These are phyloP conservation scores for Apiospora phragmitis DNA, from an alignment of 2,329 filamentous ascomycete species.

Conservation along the genomic window DNA sequence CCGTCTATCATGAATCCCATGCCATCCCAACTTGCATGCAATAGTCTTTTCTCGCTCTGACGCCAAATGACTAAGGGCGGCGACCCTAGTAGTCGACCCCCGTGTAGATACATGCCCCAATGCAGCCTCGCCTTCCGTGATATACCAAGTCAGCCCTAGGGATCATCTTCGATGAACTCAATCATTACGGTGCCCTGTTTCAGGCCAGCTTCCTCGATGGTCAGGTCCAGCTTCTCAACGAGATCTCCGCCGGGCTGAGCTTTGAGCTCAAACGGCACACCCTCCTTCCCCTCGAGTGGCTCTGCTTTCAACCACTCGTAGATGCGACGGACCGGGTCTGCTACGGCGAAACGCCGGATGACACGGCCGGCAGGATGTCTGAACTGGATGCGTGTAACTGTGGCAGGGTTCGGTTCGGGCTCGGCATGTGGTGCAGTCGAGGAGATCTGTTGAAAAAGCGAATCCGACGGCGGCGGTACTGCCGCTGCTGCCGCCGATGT, in stretches of 20 bases:
- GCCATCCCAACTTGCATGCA: not conserved
- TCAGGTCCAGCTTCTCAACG: constrained; percentile 71
- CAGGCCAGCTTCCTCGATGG: constrained; percentile 78
- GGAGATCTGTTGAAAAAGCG: constrained; percentile 70
- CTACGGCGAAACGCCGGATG: constrained; percentile 78
- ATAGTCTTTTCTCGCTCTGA: not conserved
- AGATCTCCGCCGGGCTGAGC: constrained; percentile 79
- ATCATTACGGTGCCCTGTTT: constrained; percentile 97
- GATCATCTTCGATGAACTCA: constrained; percentile 70
- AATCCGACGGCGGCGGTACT: constrained; percentile 24
- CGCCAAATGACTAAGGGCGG: not conserved
- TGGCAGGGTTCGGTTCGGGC: constrained; percentile 68
- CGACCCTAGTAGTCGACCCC: not conserved
- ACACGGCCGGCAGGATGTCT: constrained; percentile 80
- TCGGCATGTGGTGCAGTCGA: constrained; percentile 74
- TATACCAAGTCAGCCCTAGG: not conserved
- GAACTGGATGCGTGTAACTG: constrained; percentile 89
- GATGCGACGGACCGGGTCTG: constrained; percentile 77
- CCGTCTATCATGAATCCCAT: not conserved
- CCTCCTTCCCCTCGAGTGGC: constrained; percentile 77
- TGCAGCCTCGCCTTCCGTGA: not conserved
- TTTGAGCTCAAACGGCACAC: constrained; percentile 82
- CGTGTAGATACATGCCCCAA: not conserved
- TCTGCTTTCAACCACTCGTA: constrained; percentile 97
- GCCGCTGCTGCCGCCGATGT: constrained; percentile 20